phyloP scores from a whole-genome alignment of 192 early-diverging fungal species.

The Gryganskiella cystojenkinii region DNA sequence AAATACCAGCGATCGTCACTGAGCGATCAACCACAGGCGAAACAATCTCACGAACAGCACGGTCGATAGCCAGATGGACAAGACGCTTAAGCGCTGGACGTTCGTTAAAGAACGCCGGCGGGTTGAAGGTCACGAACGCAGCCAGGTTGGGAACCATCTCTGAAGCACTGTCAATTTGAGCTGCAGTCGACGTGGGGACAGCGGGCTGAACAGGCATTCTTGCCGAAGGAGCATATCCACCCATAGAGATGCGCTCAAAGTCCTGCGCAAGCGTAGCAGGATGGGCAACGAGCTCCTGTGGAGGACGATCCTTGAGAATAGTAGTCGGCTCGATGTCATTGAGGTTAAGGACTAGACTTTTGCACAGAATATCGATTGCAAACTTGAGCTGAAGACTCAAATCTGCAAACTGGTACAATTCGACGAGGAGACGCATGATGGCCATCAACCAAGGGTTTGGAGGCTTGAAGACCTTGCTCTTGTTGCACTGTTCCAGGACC shows the following conservation, averaged over 20 bases:
- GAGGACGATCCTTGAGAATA: constrained; percentile 72
- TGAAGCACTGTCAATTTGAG: constrained; percentile 16
- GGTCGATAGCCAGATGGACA: constrained; percentile 89
- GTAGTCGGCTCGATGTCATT: constrained; percentile 79
- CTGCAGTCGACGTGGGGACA: neutral
- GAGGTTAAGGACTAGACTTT: constrained; percentile 85
- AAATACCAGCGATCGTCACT: constrained; percentile 92
- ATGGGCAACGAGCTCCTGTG: constrained; percentile 48
- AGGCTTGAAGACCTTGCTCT: constrained; percentile 90
- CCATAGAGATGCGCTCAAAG: constrained; percentile 54
- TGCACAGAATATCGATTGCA: constrained; percentile 98
- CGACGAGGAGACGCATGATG: constrained; percentile 90
- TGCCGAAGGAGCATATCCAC: constrained; percentile 36
- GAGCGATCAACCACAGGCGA: constrained; percentile 92
- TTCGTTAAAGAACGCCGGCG: constrained; percentile 81
- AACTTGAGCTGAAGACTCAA: constrained; percentile 97
- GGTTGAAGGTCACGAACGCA: constrained; percentile 81
- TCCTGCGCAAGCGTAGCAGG: constrained; percentile 40
- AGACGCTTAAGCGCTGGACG: constrained; percentile 90
- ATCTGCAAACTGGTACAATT: constrained; percentile 93
- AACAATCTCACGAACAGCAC: constrained; percentile 90
- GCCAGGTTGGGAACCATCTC: constrained; percentile 69
- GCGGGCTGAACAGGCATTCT: constrained; percentile 36
- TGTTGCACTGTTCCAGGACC: constrained; percentile 88
- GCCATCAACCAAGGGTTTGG: constrained; percentile 99